Evolutionary conservation across 73 alveolate species (phyloP), one percentile per base, ranked within the genome.

Genomic region (Paramecium sexaurelia): DNA sequence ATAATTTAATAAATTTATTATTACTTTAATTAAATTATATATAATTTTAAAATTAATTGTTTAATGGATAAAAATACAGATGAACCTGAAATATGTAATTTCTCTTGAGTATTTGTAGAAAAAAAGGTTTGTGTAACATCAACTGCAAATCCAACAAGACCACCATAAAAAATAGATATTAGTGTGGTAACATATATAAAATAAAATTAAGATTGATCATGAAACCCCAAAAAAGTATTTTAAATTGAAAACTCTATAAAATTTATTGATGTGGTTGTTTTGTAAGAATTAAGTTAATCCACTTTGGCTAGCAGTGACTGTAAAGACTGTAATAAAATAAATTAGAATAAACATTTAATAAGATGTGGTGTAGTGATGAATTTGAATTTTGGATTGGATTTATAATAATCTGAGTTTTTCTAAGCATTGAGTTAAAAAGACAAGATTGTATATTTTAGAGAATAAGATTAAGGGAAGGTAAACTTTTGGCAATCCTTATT

Each of bases 401-500:
- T 85, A 15, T 55, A 47, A 56, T 26, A 17, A 22, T 55, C 66
- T 8, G 1, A 55, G 5, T 57, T 37, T 36, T 57, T 56, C 33
- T 47, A 36, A 7, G 1, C 36, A 37, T 57, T 45, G 29, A 61
- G 69, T 4, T 19, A 86, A 15, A 24, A 86, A n/a, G 84, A 86
- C 33, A 86, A 66, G 47, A 86, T 61, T 57, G 93, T 75, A 33
- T 35, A 61, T 17, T 86, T 86, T 22, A 86, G 37, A 15, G 86
- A 86, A 66, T 45, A 55, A 7, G 93, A 61, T n/a, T 13, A 86
- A 36, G 84, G 55, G 57, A 75, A 86, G 55, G 86, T 24, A 8
- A 86, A 86, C 33, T 86, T 37, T 61, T 86, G 93, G 93, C 93
- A 86, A 40, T 86, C 66, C 4, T 13, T 86, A 66, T 86, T 86